Percentiles rank a stretch among this genome's conserved stretches.
These are phyloP conservation scores for Ligustrum vulgare DNA, from an alignment of 257 asterid species.

Conservation along the genomic window DNA sequence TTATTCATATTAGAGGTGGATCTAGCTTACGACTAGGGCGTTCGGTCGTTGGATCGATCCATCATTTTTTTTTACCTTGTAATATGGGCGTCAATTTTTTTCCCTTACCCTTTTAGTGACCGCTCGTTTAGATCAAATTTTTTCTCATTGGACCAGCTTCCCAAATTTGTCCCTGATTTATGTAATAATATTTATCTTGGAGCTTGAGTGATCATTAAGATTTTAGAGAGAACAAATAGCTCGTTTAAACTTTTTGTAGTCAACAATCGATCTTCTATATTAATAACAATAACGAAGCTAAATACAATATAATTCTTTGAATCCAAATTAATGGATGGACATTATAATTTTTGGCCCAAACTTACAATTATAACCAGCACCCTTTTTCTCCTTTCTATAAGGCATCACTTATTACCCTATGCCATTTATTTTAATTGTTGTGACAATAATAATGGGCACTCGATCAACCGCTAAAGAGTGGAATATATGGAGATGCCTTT, in stretches of 20 bases:
- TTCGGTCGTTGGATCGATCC: no score
- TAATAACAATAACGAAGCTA: neutral
- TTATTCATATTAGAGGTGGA: no score
- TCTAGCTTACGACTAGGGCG: no score
- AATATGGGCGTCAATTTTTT: no score
- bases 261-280: no score
- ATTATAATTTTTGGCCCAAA: neutral
- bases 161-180: no score
- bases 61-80: no score
- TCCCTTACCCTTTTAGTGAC: no score
- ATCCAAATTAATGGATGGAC: neutral
- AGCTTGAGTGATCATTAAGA: neutral
- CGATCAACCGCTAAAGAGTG: neutral
- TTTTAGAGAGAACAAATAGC: neutral
- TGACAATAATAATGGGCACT: constrained; percentile 7
- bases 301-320: neutral
- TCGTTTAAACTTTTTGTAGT: no score
- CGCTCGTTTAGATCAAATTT: no score
- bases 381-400: neutral
- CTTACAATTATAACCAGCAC: neutral
- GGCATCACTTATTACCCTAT: constrained; percentile 1
- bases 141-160: no score
- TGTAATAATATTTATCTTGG: no score
- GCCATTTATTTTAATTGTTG: neutral
- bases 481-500: neutral